Conservation (phyloP, 2,329 filamentous ascomycete species). For the Zymoseptoria brevis region DNA sequence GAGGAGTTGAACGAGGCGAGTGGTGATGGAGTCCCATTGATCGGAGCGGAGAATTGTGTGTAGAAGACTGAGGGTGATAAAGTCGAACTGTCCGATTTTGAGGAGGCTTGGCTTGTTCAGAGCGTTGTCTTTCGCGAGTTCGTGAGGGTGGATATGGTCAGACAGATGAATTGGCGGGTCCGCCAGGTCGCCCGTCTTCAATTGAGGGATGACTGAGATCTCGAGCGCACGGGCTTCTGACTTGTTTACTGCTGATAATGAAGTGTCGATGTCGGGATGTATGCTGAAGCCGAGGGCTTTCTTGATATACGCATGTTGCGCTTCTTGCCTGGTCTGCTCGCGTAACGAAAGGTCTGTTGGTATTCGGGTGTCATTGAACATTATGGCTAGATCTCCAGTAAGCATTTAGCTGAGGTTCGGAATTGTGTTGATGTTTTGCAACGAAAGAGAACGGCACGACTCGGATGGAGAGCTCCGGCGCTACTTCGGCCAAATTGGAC, state of each 20-base stretch:
- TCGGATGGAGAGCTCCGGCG: too few relatives aligned
- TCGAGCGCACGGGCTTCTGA: not conserved
- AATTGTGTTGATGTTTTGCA: too few relatives aligned
- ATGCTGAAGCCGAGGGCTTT: conserved; percentile 10
- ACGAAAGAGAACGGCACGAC: too few relatives aligned
- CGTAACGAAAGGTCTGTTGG: not conserved
- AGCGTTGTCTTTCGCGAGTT: not conserved
- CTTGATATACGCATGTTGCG: conserved; percentile 13
- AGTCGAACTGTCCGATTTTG: conserved; percentile 9
- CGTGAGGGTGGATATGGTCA: not conserved
- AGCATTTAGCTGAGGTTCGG: not conserved
- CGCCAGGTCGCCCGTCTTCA: too few relatives aligned
- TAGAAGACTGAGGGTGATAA: conserved; percentile 11
- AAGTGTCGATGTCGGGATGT: conserved; percentile 8
- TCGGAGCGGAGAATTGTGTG: conserved; percentile 7
- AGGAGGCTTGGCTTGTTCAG: not conserved
- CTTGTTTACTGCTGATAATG: not conserved
- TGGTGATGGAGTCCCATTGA: conserved; percentile 8
- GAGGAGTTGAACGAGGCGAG: conserved; percentile 11
- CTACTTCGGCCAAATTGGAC: not conserved
- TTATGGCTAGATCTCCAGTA: not conserved
- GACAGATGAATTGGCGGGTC: not conserved
- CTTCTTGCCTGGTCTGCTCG: not conserved
- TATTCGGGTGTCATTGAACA: not conserved
- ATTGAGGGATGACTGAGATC: not conserved